Conservation (phyloP, 169 alveolate species). For the Theileria luwenshuni region DNA sequence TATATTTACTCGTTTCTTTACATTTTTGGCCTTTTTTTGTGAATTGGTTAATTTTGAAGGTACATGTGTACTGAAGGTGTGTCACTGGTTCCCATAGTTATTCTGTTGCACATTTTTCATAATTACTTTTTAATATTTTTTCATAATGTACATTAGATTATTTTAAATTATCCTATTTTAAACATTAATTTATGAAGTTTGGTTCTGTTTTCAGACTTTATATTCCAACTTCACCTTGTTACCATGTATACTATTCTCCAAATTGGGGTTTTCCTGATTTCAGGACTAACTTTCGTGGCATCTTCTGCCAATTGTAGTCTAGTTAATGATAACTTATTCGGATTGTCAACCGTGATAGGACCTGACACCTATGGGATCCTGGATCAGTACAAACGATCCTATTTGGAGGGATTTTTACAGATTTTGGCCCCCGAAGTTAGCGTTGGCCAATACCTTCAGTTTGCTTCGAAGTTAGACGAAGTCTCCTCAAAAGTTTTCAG, state of each 20-base stretch:
- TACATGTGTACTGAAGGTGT: too few species aligned
- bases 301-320: neutral
- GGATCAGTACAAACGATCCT: conserved; percentile 23
- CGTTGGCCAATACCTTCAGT: conserved; percentile 2
- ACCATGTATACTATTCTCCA: too few species aligned
- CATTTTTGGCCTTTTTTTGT: too few species aligned
- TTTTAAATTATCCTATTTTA: neutral
- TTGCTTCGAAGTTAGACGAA: neutral
- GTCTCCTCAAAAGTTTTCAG: conserved; percentile 20
- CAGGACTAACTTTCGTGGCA: neutral
- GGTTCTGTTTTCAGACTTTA: neutral
- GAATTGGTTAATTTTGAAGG: too few species aligned
- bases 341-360: conserved; percentile 50
- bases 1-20: too few species aligned
- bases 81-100: too few species aligned
- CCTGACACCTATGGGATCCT: conserved; percentile 63
- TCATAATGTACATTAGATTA: neutral
- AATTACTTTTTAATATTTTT: too few species aligned
- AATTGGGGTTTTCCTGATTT: too few species aligned
- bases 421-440: conserved; percentile 3
- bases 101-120: too few species aligned
- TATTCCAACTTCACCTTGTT: too few species aligned
- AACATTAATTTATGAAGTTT: neutral
- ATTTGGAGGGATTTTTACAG: neutral
- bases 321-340: conserved; percentile 10